Percentiles rank a stretch among this genome's conserved stretches.
Evolutionary conservation across 306 rosid genomes (phyloP).

Genomic region (Medicago lupulina): DNA sequence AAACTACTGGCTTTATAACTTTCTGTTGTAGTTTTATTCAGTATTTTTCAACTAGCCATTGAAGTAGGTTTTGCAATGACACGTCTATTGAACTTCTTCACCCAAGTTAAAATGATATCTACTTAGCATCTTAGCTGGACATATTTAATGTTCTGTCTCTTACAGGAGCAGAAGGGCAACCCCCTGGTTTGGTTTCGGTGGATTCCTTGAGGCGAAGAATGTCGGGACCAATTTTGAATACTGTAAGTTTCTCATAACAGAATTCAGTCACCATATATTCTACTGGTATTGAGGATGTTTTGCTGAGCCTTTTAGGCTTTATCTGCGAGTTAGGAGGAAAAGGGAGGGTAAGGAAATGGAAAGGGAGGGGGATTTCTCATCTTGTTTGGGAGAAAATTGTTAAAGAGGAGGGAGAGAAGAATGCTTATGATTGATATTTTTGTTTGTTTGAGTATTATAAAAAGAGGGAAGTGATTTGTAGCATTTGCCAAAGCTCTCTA

Average conservation of each 20-base stretch:
- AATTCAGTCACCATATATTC: constrained; percentile 49
- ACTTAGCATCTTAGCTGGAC: constrained; percentile 13
- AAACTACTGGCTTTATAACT: constrained; percentile 11
- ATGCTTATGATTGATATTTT: too few relatives aligned
- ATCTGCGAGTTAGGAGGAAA: background rate
- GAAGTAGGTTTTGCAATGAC: constrained; percentile 31
- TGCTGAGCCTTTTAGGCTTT: constrained; percentile 45
- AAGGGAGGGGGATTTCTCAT: background rate
- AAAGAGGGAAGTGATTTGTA: too few relatives aligned
- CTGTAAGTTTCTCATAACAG: constrained; percentile 57
- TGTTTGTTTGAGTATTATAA: too few relatives aligned
- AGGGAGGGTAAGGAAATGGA: background rate
- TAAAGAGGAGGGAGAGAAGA: too few relatives aligned
- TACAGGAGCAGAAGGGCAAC: constrained; percentile 73
- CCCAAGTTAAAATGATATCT: constrained; percentile 16
- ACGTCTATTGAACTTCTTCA: background rate
- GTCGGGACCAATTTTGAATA: constrained; percentile 67
- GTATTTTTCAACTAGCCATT: constrained; percentile 2
- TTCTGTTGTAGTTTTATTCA: background rate
- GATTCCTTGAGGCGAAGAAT: constrained; percentile 83
- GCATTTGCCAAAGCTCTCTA: too few relatives aligned
- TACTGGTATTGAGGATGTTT: constrained; percentile 48
- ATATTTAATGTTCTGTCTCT: constrained; percentile 28
- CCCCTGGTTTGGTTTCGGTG: constrained; percentile 67
- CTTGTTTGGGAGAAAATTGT: background rate